phyloP scores from a whole-genome alignment of 2,329 filamentous ascomycete genomes.

The Penicillium frequentans region DNA sequence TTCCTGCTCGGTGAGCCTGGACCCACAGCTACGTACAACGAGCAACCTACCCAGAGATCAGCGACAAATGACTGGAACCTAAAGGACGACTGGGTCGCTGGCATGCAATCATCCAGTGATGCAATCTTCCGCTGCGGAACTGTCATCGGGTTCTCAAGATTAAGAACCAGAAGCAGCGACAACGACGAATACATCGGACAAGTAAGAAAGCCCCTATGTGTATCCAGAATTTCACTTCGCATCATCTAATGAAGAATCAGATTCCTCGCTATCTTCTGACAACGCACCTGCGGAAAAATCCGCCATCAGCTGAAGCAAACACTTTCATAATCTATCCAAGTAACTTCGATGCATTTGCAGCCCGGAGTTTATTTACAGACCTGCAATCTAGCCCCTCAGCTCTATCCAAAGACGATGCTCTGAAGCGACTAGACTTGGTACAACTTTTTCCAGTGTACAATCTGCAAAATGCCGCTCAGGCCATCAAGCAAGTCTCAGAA shows the following conservation, averaged over 20 bases:
- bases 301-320: constrained; percentile 15
- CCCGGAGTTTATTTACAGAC: constrained; percentile 29
- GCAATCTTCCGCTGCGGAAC: constrained; percentile 29
- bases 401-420: constrained; percentile 29
- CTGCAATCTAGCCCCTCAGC: constrained; percentile 18
- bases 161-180: constrained; percentile 22
- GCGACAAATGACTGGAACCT: constrained; percentile 27
- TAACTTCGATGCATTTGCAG: constrained; percentile 31
- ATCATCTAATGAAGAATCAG: constrained; percentile 16
- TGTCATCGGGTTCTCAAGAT: constrained; percentile 35
- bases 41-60: neutral
- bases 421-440: constrained; percentile 32
- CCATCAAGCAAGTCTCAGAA: constrained; percentile 32
- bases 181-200: constrained; percentile 31
- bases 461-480: constrained; percentile 29
- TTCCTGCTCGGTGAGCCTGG: constrained; percentile 21
- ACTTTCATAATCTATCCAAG: constrained; percentile 37
- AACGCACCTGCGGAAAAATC: constrained; percentile 17
- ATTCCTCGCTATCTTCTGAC: constrained; percentile 32
- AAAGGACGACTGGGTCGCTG: constrained; percentile 20
- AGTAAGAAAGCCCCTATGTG: constrained; percentile 17
- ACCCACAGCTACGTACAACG: neutral
- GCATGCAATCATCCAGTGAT: constrained; percentile 13
- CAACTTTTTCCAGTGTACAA: constrained; percentile 36
- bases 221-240: neutral